Evolutionary conservation across 768 basidiomycete genomes (phyloP).

Genomic region (Podaxis sp.): DNA sequence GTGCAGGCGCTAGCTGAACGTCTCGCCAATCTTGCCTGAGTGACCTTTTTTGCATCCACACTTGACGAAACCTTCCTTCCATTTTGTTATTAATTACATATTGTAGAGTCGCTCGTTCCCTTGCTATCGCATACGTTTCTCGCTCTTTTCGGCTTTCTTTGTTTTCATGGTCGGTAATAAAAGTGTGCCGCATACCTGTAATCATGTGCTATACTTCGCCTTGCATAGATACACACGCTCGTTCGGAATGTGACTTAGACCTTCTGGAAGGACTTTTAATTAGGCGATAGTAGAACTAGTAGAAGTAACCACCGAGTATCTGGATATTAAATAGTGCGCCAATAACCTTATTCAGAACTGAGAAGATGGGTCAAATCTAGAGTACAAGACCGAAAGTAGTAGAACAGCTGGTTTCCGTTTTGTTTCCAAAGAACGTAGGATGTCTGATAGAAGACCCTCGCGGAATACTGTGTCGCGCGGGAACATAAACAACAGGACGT

Average conservation of each 20-base stretch:
- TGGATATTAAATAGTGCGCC: neutral
- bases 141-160: constrained; percentile 3
- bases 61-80: neutral
- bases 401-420: neutral
- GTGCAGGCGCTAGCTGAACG: constrained; percentile 66
- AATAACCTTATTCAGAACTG: neutral
- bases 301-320: neutral
- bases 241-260: neutral
- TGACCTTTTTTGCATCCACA: no score
- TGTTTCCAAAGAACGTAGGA: neutral
- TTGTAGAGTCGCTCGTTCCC: constrained; percentile 8
- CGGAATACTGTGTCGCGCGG: neutral
- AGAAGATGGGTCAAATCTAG: neutral
- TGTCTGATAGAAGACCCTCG: neutral
- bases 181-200: constrained; percentile 5
- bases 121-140: neutral
- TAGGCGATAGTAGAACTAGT: neutral
- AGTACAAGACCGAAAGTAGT: neutral
- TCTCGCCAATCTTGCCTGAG: constrained; percentile 36
- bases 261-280: neutral
- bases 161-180: constrained; percentile 5
- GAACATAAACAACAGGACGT: neutral
- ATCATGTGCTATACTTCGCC: constrained; percentile 1
- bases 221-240: constrained; percentile 7
- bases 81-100: constrained; percentile 4